A percentile compares a stretch with the other conserved stretches of the same genome.
Conservation (phyloP, 208 protist species). For the Trypanosoma grayi region DNA sequence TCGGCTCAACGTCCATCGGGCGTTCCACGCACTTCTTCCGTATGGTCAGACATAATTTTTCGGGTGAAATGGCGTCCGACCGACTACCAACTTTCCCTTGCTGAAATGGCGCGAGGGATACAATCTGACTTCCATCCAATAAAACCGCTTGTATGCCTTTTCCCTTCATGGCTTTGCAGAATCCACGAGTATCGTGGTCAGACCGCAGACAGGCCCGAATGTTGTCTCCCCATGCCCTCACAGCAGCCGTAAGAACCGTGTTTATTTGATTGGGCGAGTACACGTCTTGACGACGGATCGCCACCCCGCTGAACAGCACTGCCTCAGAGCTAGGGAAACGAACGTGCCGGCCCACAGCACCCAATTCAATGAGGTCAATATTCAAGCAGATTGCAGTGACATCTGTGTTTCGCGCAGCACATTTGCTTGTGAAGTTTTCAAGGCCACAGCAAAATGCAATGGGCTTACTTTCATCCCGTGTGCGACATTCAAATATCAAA, state of each 20-base stretch:
- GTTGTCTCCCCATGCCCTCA: slow-evolving; percentile 67
- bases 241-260: slow-evolving; percentile 41
- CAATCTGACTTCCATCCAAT: slow-evolving; percentile 44
- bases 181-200: slow-evolving; percentile 36
- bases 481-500: slow-evolving; percentile 27
- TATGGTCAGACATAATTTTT: slow-evolving; percentile 36
- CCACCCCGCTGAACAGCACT: slow-evolving; percentile 55
- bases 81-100: slow-evolving; percentile 31
- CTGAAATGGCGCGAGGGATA: slow-evolving; percentile 30
- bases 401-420: slow-evolving; percentile 32
- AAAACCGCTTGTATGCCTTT: slow-evolving; percentile 45
- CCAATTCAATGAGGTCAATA: slow-evolving; percentile 51
- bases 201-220: slow-evolving; percentile 53
- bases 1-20: slow-evolving; percentile 7
- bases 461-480: slow-evolving; percentile 19
- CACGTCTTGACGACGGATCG: slow-evolving; percentile 45
- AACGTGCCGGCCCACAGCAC: slow-evolving; percentile 35
- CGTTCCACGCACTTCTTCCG: slow-evolving; percentile 24
- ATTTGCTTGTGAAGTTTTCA: slow-evolving; percentile 59
- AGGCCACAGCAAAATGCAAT: slow-evolving; percentile 69
- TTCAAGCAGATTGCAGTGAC: slow-evolving; percentile 49
- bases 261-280: slow-evolving; percentile 38
- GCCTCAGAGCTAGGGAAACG: slow-evolving; percentile 33
- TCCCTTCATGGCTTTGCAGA: slow-evolving; percentile 40
- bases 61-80: slow-evolving; percentile 25